Evolutionary conservation across 805 yeast genomes (phyloP), one percentile per base, ranked within the genome.

Genomic region (Lipomyces kockii): DNA sequence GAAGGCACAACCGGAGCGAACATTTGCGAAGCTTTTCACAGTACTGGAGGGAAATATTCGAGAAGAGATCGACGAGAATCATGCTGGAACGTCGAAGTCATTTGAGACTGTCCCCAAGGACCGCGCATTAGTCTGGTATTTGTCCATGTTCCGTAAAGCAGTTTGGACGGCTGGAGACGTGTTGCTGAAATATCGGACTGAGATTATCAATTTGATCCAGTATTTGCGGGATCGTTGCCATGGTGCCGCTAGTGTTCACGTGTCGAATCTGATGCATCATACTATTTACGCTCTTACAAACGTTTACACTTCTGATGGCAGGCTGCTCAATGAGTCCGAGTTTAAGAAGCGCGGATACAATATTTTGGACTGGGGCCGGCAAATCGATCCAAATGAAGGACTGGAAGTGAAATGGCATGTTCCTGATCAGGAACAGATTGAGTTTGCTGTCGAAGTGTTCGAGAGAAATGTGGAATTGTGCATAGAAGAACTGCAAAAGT

Each of bases 61-160:
- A 49, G 86, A 83, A 43, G 97, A 94, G 74, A 82, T 94, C 25
- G 80, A 80, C 11, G 91, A 88, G 71, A 90, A 93, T 70, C 89
- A 87, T 2, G 98, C 98, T 0, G 98, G 98, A 2, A 80, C 87
- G 0, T 84, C 97, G 76, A 83, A 77, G 54, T 86, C 82, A 4
- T 86, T 89, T 0, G 93, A 89, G 37, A 82, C 89, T 32, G 82
- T 87, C 34, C 90, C 90, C n/a, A 83, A 92, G 54, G 98, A 95
- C 77, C 89, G 88, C 37, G 85, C 88, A 22, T 78, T 95, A 8
- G 86, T 86, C 37, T 86, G 97, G 86, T 85, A 88, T 74, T 76
- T 91, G 39, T 83, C 88, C 2, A 84, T 92, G 2, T 77, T 93
- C 55, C 87, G 88, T 74, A 93, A 91, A 75, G 81, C 88, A 32